These are phyloP conservation scores for Pseudocercospora cruenta DNA, from an alignment of 2,329 filamentous ascomycete genomes.

Conservation along the genomic window DNA sequence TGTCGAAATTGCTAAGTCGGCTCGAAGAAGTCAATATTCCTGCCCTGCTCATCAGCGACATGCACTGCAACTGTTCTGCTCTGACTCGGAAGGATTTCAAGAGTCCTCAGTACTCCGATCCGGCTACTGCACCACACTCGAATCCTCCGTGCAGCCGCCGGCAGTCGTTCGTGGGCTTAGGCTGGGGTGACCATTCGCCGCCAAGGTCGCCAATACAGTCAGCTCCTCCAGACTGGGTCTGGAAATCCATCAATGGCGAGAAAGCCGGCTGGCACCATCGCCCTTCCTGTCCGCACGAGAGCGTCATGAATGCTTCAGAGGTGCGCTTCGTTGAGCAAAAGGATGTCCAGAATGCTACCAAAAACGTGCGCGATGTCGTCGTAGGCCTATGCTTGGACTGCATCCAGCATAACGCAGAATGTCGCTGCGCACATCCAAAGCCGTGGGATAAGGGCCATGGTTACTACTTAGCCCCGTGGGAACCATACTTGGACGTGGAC, in stretches of 20 bases:
- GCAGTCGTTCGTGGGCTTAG: no score
- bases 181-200: no score
- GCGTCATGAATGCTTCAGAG: neutral
- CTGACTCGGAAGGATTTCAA: neutral
- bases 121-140: no score
- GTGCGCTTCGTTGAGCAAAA: neutral
- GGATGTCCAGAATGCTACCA: neutral
- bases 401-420: neutral
- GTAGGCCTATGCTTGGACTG: constrained; percentile 22
- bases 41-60: neutral
- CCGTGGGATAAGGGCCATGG: no score
- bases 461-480: no score
- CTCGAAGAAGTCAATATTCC: neutral
- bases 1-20: neutral
- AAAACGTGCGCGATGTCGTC: neutral
- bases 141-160: no score
- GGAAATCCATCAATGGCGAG: neutral
- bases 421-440: neutral
- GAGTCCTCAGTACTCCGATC: neutral
- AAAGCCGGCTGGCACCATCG: neutral
- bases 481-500: no score
- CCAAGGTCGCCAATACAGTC: neutral
- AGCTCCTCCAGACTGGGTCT: neutral
- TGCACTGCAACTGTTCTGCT: neutral
- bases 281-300: neutral